phyloP scores from a whole-genome alignment of 345 rosid genomes.

The Anastatica hierochuntica region DNA sequence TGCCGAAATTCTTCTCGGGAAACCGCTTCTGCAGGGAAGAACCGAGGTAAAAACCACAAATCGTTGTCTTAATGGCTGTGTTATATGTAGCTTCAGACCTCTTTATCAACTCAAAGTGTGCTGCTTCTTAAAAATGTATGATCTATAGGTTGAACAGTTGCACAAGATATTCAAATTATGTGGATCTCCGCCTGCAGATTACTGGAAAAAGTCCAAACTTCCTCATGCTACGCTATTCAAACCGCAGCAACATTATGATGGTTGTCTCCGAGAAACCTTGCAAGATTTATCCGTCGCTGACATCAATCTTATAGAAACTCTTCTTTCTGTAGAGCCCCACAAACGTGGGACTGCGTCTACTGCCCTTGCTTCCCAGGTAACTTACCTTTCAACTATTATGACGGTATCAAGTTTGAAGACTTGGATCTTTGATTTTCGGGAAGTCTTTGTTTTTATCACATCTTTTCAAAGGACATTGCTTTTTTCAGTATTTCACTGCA shows the following conservation, averaged over 20 bases:
- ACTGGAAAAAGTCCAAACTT: slow-evolving; percentile 88
- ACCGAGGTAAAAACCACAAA: slow-evolving; percentile 58
- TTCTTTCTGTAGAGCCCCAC: slow-evolving; percentile 79
- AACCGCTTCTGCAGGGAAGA: slow-evolving; percentile 84
- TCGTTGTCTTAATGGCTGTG: not conserved
- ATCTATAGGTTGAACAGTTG: slow-evolving; percentile 70
- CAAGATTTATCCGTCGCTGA: slow-evolving; percentile 46
- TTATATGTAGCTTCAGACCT: not conserved
- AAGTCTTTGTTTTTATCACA: not conserved
- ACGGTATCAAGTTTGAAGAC: not conserved
- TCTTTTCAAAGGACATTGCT: not conserved
- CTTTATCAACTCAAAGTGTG: not conserved
- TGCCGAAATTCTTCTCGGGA: slow-evolving; percentile 74
- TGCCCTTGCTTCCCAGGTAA: slow-evolving; percentile 90
- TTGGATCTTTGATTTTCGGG: not conserved
- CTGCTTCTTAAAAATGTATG: not conserved
- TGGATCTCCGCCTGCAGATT: slow-evolving; percentile 91
- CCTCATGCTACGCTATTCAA: slow-evolving; percentile 85
- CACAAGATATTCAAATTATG: slow-evolving; percentile 97
- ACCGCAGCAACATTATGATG: slow-evolving; percentile 84
- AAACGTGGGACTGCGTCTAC: slow-evolving; percentile 80
- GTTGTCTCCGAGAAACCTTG: slow-evolving; percentile 61
- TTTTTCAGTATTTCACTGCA: slow-evolving; percentile 63
- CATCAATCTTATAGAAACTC: slow-evolving; percentile 56
- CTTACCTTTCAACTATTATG: not conserved